Evolutionary conservation across 768 basidiomycete species (phyloP).

Genomic region (Mycena rosella): DNA sequence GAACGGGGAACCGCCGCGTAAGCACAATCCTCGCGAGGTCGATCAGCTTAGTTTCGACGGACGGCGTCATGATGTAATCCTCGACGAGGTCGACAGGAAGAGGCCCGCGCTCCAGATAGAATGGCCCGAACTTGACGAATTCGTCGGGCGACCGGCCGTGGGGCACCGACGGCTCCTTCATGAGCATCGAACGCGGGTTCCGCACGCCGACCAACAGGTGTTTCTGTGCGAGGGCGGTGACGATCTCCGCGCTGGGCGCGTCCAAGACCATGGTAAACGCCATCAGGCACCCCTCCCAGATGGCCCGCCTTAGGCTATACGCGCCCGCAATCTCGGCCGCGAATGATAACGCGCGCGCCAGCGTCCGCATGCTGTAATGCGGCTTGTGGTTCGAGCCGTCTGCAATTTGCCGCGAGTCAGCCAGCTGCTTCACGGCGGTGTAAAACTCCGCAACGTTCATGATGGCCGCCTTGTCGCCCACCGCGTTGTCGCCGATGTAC

Average conservation of each 20-base stretch:
- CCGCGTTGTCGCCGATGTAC: constrained; percentile 87
- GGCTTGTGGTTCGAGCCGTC: constrained; percentile 95
- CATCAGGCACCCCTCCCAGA: constrained; percentile 99
- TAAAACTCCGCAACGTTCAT: constrained; percentile 96
- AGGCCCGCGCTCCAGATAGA: constrained; percentile 88
- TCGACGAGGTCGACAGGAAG: constrained; percentile 72
- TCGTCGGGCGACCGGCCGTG: constrained; percentile 60
- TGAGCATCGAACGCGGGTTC: constrained; percentile 81
- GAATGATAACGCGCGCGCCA: constrained; percentile 92
- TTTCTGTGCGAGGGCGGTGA: constrained; percentile 82
- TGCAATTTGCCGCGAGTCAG: constrained; percentile 82
- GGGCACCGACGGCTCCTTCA: constrained; percentile 74
- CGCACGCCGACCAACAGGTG: constrained; percentile 84
- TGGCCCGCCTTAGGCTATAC: constrained; percentile 85
- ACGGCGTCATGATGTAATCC: constrained; percentile 95
- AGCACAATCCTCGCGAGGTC: constrained; percentile 94
- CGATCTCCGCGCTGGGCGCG: constrained; percentile 72
- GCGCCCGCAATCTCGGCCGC: constrained; percentile 85
- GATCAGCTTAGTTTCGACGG: constrained; percentile 93
- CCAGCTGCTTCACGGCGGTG: constrained; percentile 79
- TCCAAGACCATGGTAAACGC: constrained; percentile 97
- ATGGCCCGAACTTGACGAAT: constrained; percentile 90
- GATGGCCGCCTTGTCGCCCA: constrained; percentile 88
- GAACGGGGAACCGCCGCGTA: constrained; percentile 90
- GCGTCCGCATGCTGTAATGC: constrained; percentile 97